Percentiles rank a stretch among this genome's conserved stretches.
phyloP scores from a whole-genome alignment of 1,284 basidiomycete genomes.

The Cutaneotrichosporon mucoides region DNA sequence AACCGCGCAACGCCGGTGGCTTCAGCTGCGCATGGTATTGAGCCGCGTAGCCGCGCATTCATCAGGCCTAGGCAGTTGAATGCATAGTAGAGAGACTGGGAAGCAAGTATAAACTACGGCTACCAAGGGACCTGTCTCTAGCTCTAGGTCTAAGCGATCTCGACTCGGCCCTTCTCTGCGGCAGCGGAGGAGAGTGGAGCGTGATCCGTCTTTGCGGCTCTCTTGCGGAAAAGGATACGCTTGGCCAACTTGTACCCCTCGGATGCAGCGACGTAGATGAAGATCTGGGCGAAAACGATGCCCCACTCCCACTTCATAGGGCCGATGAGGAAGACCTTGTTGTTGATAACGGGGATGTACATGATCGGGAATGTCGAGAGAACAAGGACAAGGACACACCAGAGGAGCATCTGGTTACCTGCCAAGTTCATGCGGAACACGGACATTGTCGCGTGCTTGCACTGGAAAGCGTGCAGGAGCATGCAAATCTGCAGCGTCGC shows the following conservation, averaged over 20 bases:
- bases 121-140: too few relatives aligned
- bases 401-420: constrained; percentile 57
- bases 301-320: constrained; percentile 48
- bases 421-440: constrained; percentile 55
- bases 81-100: too few relatives aligned
- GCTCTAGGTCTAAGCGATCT: too few relatives aligned
- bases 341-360: constrained; percentile 48
- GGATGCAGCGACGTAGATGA: constrained; percentile 37
- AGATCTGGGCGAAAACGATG: constrained; percentile 45
- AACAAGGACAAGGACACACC: constrained; percentile 47
- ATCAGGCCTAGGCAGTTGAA: too few relatives aligned
- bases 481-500: constrained; percentile 56
- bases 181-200: too few relatives aligned
- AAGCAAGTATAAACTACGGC: too few relatives aligned
- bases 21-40: too few relatives aligned
- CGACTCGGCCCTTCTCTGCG: too few relatives aligned
- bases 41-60: too few relatives aligned
- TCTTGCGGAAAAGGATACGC: constrained; percentile 8
- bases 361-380: constrained; percentile 45
- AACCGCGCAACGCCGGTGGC: too few relatives aligned
- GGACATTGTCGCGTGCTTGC: constrained; percentile 45
- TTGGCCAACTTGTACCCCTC: constrained; percentile 43
- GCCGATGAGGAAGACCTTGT: constrained; percentile 45
- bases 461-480: constrained; percentile 46
- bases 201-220: too few relatives aligned